Evolutionary conservation across 345 rosid species (phyloP), one percentile per base, ranked within the genome.

Genomic region (Ceriops zippeliana): DNA sequence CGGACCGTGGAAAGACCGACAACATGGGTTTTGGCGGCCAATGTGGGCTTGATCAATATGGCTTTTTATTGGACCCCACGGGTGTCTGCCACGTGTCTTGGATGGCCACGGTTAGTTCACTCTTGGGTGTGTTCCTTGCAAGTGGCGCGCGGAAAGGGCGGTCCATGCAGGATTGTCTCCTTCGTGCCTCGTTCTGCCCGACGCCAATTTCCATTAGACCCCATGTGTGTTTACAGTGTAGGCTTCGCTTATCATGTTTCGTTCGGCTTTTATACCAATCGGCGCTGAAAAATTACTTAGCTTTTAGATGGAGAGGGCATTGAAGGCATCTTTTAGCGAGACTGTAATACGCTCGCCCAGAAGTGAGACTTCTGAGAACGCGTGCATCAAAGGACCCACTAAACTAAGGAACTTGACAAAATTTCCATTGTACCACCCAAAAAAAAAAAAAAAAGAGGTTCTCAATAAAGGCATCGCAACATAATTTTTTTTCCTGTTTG

Each of bases 61-160:
- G 79, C 69, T 22, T 52, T 7, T 49, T 49, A 68, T 61, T 38
- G 61, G 20, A 27, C 74, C 83, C 78, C 83, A 72, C 78, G 81
- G 82, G 63, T 38, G 26, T 7, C 5, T 52, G 68, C 73, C 83
- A 61, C 80, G 81, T 76, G 76, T 60, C 47, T n/a, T 11, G 0
- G 5, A 24, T 11, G 71, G 76, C 83, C 83, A 76, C 84, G 80
- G 83, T 81, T 66, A 62, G 65, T 77, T 63, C 65, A 28, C 67
- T 31, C 73, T 47, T 15, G 62, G 47, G 70, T 81, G 70, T 81
- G 86, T 72, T 66, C 74, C 79, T 65, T 19, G 74, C 15, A 16
- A 63, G 59, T 71, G 72, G 68, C 54, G 52, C 82, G 73, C 27
- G 24, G 28, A 34, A 59, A 52, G 22, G 73, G 68, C 60, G 72